Conservation (phyloP, 768 basidiomycete species). For the Astraeus odoratus region DNA sequence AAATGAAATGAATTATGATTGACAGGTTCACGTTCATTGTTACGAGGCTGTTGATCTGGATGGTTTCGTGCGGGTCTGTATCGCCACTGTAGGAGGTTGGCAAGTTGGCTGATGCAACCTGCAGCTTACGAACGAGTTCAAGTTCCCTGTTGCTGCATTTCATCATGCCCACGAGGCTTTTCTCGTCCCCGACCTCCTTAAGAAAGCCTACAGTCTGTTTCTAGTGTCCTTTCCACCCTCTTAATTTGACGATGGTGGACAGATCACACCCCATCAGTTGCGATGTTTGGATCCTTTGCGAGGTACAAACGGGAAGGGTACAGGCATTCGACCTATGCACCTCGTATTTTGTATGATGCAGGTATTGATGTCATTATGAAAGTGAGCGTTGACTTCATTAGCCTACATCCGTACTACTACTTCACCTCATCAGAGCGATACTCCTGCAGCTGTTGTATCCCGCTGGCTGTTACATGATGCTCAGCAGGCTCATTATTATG, state of each 20-base stretch:
- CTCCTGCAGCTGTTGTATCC: constrained; percentile 55
- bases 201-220: constrained; percentile 52
- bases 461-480: constrained; percentile 79
- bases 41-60: constrained; percentile 70
- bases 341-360: constrained; percentile 43
- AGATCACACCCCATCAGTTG: constrained; percentile 56
- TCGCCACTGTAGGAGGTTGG: not conserved
- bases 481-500: constrained; percentile 77
- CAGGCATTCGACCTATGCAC: constrained; percentile 51
- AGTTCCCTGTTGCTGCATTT: constrained; percentile 68
- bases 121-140: constrained; percentile 74
- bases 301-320: constrained; percentile 55
- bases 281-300: constrained; percentile 60
- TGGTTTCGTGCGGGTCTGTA: constrained; percentile 52
- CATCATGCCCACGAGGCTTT: constrained; percentile 80
- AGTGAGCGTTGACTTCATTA: constrained; percentile 17
- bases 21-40: constrained; percentile 42
- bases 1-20: not conserved
- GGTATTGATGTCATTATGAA: constrained; percentile 49
- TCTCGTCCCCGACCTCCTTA: constrained; percentile 71
- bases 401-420: not conserved
- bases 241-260: not conserved
- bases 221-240: not conserved
- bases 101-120: not conserved
- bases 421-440: constrained; percentile 43